Base-by-base conservation (phyloP, 1,284 basidiomycete genomes). In the Stygiomarasmius scandens region DNA sequence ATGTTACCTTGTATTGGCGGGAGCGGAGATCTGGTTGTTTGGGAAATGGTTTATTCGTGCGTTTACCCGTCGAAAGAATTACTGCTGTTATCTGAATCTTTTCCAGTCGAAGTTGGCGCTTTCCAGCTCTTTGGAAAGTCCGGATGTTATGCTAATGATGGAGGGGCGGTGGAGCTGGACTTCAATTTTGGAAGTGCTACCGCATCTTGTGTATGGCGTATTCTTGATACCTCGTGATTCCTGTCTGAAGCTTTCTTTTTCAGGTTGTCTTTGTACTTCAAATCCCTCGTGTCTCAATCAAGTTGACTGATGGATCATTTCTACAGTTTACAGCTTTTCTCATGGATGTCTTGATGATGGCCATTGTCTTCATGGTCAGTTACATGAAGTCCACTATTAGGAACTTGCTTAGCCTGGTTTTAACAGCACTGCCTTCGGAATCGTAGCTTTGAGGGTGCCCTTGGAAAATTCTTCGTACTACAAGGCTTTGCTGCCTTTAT, bases 91-190 rank as follows among this genome's bases (percentile, higher is more conserved):
- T 16, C 2, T 20, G 14, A 52, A 22, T 46, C 41, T n/a, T 5
- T 48, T 36, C 22, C 12, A 46, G 4, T 32, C 20, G 24, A 24
- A 16, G 16, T 20, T 49, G 3, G 19, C n/a, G 59, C 36, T 58
- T 54, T 49, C 54, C 55, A 58, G 61, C 58, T 59, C 19, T 50
- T 58, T 2, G 58, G 58, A 20, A 52, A 55, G 3, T 52, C 51
- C 5, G 63, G 61, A 19, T 64, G 63, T 44, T 64, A 59, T 51
- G 63, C 52, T 10, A 61, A 55, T 41, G 59, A 62, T 46, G 10
- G 20, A 23, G 9, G 48, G 12, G 52, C 52, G 43, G 22, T 41
- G 22, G 43, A 54, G 19, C 41, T 61, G 11, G 61, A 12, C 6
- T 41, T 41, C 16, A 6, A 41, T 12, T 41, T 53, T 38, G 63